Evolutionary conservation across 75 land plant species (phyloP).

Genomic region (Cupressus sempervirens): DNA sequence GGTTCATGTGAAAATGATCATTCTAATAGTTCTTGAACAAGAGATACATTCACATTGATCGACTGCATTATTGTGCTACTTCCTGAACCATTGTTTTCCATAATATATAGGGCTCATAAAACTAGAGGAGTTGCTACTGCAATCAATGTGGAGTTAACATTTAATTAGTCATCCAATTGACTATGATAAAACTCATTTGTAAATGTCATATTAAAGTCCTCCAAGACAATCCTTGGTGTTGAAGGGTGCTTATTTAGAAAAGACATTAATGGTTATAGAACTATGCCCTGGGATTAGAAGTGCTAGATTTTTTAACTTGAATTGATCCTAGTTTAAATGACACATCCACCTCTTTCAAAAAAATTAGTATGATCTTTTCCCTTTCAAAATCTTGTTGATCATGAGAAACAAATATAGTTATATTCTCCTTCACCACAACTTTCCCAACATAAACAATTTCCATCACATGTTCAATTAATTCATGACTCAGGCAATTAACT

Average conservation of each 20-base stretch:
- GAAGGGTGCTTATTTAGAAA: conserved; percentile 66
- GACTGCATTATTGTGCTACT: conserved; percentile 25
- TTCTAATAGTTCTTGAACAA: conserved; percentile 71
- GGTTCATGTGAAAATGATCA: conserved; percentile 75
- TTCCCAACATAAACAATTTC: no score
- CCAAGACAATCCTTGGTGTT: conserved; percentile 74
- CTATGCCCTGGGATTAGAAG: conserved; percentile 87
- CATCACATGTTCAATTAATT: no score
- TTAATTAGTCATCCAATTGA: conserved; percentile 62
- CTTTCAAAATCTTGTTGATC: conserved; percentile 49
- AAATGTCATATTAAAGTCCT: conserved; percentile 79
- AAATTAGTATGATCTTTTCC: conserved; percentile 40
- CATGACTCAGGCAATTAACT: no score
- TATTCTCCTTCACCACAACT: no score
- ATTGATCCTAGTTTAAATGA: conserved; percentile 40
- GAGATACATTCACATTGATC: conserved; percentile 61
- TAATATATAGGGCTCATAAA: conserved; percentile 69
- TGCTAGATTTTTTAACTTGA: conserved; percentile 43
- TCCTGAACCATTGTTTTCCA: conserved; percentile 39
- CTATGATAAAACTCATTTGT: conserved; percentile 77
- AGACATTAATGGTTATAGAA: conserved; percentile 91
- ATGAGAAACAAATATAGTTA: no score
- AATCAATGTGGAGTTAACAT: conserved; percentile 67
- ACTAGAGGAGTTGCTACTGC: conserved; percentile 74
- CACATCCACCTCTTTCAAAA: conserved; percentile 52